Base-by-base conservation (phyloP, 306 rosid genomes). In the Prunus salicina region DNA sequence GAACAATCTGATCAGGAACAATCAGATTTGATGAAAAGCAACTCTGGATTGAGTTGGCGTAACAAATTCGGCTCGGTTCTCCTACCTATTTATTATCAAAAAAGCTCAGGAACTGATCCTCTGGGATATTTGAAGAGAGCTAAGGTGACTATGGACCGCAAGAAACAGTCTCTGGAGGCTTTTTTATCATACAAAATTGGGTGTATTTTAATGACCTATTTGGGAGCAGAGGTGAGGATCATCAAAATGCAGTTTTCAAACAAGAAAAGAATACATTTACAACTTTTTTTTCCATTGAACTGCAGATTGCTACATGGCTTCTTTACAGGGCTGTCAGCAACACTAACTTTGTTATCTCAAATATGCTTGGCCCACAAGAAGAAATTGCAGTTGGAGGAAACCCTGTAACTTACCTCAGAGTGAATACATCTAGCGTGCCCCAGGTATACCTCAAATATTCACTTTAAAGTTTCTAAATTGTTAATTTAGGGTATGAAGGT, bases 361-460 rank as follows among this genome's bases (percentile, higher is more conserved):
- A 91, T 50, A 77, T 94, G 66, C 76, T 89, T 71, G 97, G 98
- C 6, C 98, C 98, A 16, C 93, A 84, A 89, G 96, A 91, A 76
- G 87, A 82, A 72, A 86, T 91, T 71, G 76, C 81, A 78, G 30
- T 90, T 62, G 91, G 77, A 61, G 88, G 65, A 86, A 94, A 94
- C 78, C 98, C 96, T 20, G 1, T 94, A 20, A 84, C 87, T 22
- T 94, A 77, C 87, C 71, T 94, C 3, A 86, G 97, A 85, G 96
- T 82, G 30, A 90, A 75, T 76, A 75, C 87, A 58, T 88, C 98
- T 25, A 88, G 91, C 80, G 47, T 91, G 76, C 87, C 98, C 76
- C 97, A 94, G 68, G 98, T 94, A 87, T n/a, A 8, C 12, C 12
- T 4, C 62, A 18, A 28, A 28, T 0, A 69, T 15, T 16, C 13